Evolutionary conservation across 768 basidiomycete genomes (phyloP).

Genomic region (Podaxis pistillaris): DNA sequence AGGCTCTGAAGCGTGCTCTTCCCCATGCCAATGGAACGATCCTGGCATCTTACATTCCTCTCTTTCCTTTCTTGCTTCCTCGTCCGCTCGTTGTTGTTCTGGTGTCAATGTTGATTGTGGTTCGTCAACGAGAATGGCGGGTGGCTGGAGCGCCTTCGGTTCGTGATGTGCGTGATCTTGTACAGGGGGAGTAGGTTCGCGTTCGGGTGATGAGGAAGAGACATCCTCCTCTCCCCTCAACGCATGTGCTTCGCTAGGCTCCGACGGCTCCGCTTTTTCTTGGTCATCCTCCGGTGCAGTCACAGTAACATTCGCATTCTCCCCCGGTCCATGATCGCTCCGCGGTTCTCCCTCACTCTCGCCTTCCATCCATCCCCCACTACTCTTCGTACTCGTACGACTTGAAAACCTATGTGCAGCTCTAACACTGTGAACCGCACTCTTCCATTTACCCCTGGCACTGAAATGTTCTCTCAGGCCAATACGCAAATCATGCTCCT

Average conservation of each 20-base stretch:
- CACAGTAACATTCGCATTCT: conserved; percentile 42
- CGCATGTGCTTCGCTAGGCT: background rate
- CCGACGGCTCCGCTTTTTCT: conserved; percentile 5
- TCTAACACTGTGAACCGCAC: conserved; percentile 57
- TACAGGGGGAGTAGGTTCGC: background rate
- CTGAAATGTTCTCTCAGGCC: conserved; percentile 85
- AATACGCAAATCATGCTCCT: conserved; percentile 70
- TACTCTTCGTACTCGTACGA: conserved; percentile 11
- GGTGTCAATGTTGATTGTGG: background rate
- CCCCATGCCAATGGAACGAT: conserved; percentile 5
- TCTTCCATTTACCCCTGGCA: conserved; percentile 69
- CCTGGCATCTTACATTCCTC: conserved; percentile 4
- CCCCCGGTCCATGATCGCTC: conserved; percentile 27
- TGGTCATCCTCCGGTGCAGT: conserved; percentile 23
- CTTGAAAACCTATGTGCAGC: conserved; percentile 39
- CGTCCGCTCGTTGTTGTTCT: background rate
- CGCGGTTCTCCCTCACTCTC: conserved; percentile 26
- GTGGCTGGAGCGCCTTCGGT: background rate
- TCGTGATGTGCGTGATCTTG: background rate
- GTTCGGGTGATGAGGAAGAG: background rate
- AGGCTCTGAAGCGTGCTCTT: background rate
- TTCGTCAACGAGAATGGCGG: background rate
- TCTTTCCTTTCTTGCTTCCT: background rate
- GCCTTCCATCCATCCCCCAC: conserved; percentile 26
- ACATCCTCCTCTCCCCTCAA: background rate